Percentiles rank a stretch among this genome's conserved stretches.
Evolutionary conservation across 1,284 basidiomycete species (phyloP).

Genomic region (Cryptococcus sp.): DNA sequence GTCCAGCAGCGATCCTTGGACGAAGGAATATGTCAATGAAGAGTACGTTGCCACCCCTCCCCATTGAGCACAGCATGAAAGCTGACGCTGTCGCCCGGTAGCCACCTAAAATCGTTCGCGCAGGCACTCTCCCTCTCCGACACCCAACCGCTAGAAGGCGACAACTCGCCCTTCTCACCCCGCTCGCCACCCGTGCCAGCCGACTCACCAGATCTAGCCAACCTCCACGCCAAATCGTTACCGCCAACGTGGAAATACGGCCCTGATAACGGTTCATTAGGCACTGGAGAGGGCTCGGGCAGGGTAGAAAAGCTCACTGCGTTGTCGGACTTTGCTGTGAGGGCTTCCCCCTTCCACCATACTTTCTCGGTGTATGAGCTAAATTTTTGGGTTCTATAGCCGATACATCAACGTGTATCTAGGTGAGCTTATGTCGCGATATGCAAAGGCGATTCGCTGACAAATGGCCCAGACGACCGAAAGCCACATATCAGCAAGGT

Average conservation of each 20-base stretch:
- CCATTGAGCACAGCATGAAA: neutral
- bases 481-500: constrained; percentile 64
- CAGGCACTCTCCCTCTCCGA: constrained; percentile 48
- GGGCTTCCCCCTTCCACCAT: constrained; percentile 8
- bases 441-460: no score
- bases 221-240: neutral
- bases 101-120: constrained; percentile 50
- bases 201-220: constrained; percentile 12
- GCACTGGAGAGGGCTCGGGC: constrained; percentile 32
- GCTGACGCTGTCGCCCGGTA: constrained; percentile 10
- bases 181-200: constrained; percentile 28
- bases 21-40: constrained; percentile 68
- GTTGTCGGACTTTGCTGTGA: constrained; percentile 79
- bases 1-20: constrained; percentile 30
- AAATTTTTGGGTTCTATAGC: constrained; percentile 45
- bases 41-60: constrained; percentile 55
- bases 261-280: constrained; percentile 27
- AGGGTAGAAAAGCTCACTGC: constrained; percentile 77
- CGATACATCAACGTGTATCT: constrained; percentile 74
- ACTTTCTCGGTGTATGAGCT: neutral
- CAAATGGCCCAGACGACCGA: constrained; percentile 35
- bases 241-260: constrained; percentile 36
- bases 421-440: constrained; percentile 22
- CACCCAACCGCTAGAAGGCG: constrained; percentile 30
- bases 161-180: constrained; percentile 33